Conservation (phyloP, 31 red algal species). For the Asparagopsis taxiformis region DNA sequence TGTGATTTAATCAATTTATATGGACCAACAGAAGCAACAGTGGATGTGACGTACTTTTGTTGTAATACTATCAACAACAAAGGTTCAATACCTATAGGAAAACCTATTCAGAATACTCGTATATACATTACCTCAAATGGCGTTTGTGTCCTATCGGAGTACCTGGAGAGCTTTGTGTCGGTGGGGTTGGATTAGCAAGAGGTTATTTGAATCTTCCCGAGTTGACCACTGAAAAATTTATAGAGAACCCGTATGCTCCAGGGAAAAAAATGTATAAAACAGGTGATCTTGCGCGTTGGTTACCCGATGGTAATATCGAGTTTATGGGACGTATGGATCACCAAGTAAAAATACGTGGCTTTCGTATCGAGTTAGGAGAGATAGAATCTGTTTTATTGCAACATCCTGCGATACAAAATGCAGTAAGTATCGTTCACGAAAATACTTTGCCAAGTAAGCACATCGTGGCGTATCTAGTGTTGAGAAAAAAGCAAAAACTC, state of each 20-base stretch:
- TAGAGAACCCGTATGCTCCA: constrained; percentile 5
- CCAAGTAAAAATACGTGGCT: constrained; percentile 58
- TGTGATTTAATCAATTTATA: constrained; percentile 17
- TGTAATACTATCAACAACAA: not conserved
- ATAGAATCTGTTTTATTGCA: constrained; percentile 9
- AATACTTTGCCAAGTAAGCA: not conserved
- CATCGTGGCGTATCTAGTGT: not conserved
- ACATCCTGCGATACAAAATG: not conserved
- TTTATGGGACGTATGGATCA: constrained; percentile 44
- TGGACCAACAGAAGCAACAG: constrained; percentile 23
- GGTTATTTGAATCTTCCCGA: constrained; percentile 10
- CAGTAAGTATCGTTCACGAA: not conserved
- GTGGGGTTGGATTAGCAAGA: constrained; percentile 1
- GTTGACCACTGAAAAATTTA: constrained; percentile 13
- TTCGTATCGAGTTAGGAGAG: constrained; percentile 48
- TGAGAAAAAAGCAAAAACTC: not conserved
- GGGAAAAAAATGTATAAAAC: constrained; percentile 35
- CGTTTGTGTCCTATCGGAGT: too few species aligned
- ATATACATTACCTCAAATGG: too few species aligned
- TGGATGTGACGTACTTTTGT: not conserved
- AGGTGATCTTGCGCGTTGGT: constrained; percentile 51
- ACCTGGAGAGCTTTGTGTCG: constrained; percentile 7
- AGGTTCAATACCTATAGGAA: too few species aligned
- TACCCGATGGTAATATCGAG: constrained; percentile 40
- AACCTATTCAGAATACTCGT: too few species aligned